Conservation (phyloP, 441 rosid genomes). For the Erodium moschatum region DNA sequence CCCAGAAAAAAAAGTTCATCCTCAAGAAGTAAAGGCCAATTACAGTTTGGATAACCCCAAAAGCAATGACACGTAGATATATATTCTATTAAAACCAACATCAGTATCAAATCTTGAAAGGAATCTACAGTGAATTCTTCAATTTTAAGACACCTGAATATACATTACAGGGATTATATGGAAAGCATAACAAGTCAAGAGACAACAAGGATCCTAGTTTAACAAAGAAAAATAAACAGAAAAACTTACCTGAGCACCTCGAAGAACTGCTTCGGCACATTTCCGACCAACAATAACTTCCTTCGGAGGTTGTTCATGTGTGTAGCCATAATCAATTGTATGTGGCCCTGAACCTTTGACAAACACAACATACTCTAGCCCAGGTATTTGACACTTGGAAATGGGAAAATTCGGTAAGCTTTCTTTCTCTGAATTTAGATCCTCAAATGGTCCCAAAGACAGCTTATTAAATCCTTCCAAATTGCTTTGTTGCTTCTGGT, state of each 20-base stretch:
- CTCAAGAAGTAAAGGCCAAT: background rate
- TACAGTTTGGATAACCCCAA: background rate
- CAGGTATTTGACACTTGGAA: slow-evolving; percentile 62
- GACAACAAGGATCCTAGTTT: background rate
- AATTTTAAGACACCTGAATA: background rate
- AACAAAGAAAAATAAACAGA: background rate
- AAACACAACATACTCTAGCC: slow-evolving; percentile 71
- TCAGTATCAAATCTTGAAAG: background rate
- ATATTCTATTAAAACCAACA: background rate
- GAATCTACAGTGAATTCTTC: background rate
- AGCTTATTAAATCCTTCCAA: slow-evolving; percentile 1
- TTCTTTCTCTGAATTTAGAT: no score
- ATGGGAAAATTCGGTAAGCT: slow-evolving; percentile 22
- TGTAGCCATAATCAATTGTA: slow-evolving; percentile 46
- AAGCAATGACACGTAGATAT: background rate
- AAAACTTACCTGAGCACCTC: slow-evolving; percentile 80
- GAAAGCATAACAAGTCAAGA: background rate
- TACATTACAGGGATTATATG: background rate
- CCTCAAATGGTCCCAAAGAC: no score
- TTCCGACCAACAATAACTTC: slow-evolving; percentile 90
- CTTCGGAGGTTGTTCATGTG: slow-evolving; percentile 47
- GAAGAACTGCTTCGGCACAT: slow-evolving; percentile 95
- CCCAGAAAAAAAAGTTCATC: background rate
- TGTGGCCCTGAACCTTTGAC: slow-evolving; percentile 89
- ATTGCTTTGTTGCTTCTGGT: slow-evolving; percentile 10